phyloP scores from a whole-genome alignment of 495 filamentous ascomycete genomes.

The Sphaerosporella brunnea region DNA sequence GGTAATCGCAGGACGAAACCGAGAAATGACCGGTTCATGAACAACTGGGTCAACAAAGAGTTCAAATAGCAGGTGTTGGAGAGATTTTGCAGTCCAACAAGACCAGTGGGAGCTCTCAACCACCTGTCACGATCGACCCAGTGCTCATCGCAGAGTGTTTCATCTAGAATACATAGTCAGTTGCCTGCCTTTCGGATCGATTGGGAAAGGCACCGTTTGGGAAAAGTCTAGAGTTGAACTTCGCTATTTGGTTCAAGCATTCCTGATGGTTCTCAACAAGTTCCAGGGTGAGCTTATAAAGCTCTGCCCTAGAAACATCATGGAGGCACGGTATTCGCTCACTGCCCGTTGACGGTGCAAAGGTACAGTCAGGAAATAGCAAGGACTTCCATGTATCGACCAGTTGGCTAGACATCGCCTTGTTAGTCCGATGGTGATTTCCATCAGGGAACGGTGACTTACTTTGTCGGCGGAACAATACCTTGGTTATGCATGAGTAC shows the following conservation, averaged over 20 bases:
- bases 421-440: too few relatives aligned
- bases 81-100: slow-evolving; percentile 71
- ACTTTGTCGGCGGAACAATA: slow-evolving; percentile 14
- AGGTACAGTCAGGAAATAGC: slow-evolving; percentile 16
- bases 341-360: slow-evolving; percentile 6
- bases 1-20: slow-evolving; percentile 54
- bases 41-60: slow-evolving; percentile 85
- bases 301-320: slow-evolving; percentile 18
- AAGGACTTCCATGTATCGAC: slow-evolving; percentile 14
- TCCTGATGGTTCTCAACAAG: slow-evolving; percentile 14
- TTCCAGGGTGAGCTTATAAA: slow-evolving; percentile 19
- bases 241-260: slow-evolving; percentile 16
- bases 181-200: neutral
- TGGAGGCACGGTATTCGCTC: slow-evolving; percentile 22
- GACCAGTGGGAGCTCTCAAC: slow-evolving; percentile 55
- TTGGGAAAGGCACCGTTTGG: slow-evolving; percentile 13
- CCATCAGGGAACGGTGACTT: slow-evolving; percentile 8
- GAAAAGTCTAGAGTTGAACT: slow-evolving; percentile 17
- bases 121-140: slow-evolving; percentile 38
- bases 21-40: slow-evolving; percentile 85
- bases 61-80: slow-evolving; percentile 97
- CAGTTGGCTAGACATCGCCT: neutral
- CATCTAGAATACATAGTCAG: neutral
- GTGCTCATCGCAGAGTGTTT: slow-evolving; percentile 6
- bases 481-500: slow-evolving; percentile 11